Evolutionary conservation across 73 alveolate species (phyloP), one percentile per base, ranked within the genome.

Genomic region (Paramecium primaurelia): DNA sequence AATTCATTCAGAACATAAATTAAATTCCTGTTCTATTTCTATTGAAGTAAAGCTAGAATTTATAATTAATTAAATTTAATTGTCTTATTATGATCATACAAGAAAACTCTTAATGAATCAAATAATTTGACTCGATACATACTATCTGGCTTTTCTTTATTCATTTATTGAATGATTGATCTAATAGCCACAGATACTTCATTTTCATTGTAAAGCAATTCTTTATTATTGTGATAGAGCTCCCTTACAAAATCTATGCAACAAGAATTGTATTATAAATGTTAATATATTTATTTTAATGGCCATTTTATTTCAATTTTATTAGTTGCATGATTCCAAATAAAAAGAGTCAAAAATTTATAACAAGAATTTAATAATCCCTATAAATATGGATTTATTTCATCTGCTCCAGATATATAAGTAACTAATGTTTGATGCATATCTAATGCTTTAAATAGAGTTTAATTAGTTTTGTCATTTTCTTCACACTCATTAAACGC

Each of bases 251-350:
- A 80, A 26, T 80, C 91, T 25, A 80, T 49, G 10, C 77, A 80
- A 45, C 73, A 45, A 25, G 91, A 45, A 45, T 42, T 45, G 32
- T 32, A 80, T 80, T 42, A 6, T 6, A 80, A 20, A 80, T 80
- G 91, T 0, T 14, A 25, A 80, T 80, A 80, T 0, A 80, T 80
- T 49, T 47, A 42, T 7, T 80, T 28, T 80, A 80, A 80, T 8
- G 91, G 91, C 91, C 91, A 80, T 80, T 80, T 45, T 14, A 49
- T 80, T 80, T 80, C 91, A 42, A 80, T 47, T 22, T 80, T 45
- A 45, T 80, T 80, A 8, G 58, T 80, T 26, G 91, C 77, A 80
- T 80, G 91, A 49, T 80, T 80, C 91, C 91, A 80, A 49, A 80
- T 80, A 14, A 80, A 80, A n/a, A 80, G 58, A 10, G 91, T 80